Conservation (phyloP, 495 filamentous ascomycete genomes). For the Xylaria sp. region DNA sequence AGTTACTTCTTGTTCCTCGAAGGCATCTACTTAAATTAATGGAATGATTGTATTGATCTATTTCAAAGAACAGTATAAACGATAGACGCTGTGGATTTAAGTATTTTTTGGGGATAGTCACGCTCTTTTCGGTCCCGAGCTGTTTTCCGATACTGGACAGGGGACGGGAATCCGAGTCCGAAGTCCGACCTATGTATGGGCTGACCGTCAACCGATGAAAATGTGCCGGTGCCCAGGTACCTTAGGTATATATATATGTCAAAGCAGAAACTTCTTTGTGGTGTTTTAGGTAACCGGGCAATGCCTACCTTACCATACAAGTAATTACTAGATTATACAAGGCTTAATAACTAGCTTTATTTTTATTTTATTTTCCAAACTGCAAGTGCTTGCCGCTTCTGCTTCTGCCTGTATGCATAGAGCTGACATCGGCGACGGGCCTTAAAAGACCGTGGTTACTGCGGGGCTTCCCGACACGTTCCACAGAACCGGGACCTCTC, state of each 20-base stretch:
- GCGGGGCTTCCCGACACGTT: not conserved
- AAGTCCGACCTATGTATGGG: conserved; percentile 10
- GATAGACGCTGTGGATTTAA: not conserved
- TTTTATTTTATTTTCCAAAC: not conserved
- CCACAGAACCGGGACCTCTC: not conserved
- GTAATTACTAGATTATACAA: not conserved
- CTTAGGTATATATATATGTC: not conserved
- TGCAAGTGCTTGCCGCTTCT: not conserved
- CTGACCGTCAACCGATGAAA: conserved; percentile 3
- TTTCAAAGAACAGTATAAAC: not conserved
- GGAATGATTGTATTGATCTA: not conserved
- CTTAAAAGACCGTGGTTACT: not conserved
- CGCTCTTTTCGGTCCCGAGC: conserved; percentile 8
- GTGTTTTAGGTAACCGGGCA: not conserved
- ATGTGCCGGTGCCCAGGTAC: not conserved
- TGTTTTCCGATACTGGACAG: not conserved
- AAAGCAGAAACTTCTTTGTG: not conserved
- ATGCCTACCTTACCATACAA: not conserved
- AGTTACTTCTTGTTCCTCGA: not conserved
- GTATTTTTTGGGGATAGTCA: not conserved
- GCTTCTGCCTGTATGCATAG: not conserved
- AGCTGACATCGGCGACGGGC: conserved; percentile 9
- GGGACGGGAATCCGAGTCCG: conserved; percentile 15
- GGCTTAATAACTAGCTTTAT: not conserved
- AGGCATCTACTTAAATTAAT: not conserved